Evolutionary conservation across 164 flowering plant species (phyloP).

Genomic region (Nelumbo lutea): DNA sequence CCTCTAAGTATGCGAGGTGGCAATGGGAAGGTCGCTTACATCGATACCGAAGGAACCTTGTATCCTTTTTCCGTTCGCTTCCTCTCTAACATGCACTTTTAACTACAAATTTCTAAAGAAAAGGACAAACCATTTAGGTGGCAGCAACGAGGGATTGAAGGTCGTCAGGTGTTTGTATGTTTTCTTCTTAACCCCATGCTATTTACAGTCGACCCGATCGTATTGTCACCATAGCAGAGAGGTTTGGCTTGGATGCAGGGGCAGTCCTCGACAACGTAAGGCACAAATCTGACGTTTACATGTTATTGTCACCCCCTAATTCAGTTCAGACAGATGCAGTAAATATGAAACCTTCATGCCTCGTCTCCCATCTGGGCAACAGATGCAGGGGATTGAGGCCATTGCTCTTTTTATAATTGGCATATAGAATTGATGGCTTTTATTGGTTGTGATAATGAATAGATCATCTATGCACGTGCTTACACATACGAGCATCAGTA

Average conservation of each 20-base stretch:
- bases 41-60: conserved; percentile 99
- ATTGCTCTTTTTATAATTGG: no score
- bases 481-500: conserved; percentile 97
- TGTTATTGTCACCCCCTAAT: no score
- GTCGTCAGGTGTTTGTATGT: conserved; percentile 5
- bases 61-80: conserved; percentile 37
- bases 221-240: conserved; percentile 89
- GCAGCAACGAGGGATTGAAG: background rate
- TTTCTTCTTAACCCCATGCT: conserved; percentile 22
- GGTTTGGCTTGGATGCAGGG: conserved; percentile 97
- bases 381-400: background rate
- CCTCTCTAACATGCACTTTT: no score
- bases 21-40: conserved; percentile 97
- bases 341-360: background rate
- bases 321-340: no score
- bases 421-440: conserved; percentile 2
- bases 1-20: conserved; percentile 91
- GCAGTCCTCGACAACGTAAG: conserved; percentile 98
- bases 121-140: no score
- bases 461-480: conserved; percentile 98
- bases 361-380: background rate
- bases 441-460: conserved; percentile 12
- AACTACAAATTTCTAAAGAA: no score
- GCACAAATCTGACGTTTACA: background rate
- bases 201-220: conserved; percentile 89